Conservation (phyloP, 768 basidiomycete genomes). For the Mrakia frigida region DNA sequence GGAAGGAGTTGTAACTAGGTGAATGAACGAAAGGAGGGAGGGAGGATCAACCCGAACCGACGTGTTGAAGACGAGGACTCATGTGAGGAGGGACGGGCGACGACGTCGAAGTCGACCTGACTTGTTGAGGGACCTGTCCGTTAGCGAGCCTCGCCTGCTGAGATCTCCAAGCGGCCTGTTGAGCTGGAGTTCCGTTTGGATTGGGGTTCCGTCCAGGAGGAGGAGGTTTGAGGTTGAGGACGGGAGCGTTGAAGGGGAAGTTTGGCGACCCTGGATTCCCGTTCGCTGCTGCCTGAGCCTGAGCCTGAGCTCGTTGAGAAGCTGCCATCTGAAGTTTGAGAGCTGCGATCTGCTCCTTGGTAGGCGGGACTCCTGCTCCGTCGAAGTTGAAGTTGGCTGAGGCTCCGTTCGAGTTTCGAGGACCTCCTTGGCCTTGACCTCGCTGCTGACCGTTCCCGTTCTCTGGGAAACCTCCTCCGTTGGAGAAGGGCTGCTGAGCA, state of each 20-base stretch:
- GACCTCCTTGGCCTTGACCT: not conserved
- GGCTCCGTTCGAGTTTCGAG: not conserved
- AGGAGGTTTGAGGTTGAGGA: constrained; percentile 23
- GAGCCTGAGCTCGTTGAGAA: constrained; percentile 14
- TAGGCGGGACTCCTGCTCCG: not conserved
- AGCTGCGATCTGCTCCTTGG: not conserved
- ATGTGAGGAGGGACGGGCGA: constrained; percentile 16
- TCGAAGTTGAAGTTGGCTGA: constrained; percentile 10
- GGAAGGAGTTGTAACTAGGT: not conserved
- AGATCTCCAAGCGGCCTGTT: constrained; percentile 20
- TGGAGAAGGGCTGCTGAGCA: not conserved
- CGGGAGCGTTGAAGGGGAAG: constrained; percentile 7
- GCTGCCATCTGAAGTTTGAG: constrained; percentile 10
- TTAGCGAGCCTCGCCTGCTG: constrained; percentile 2
- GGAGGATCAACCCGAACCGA: constrained; percentile 19
- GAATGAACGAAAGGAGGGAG: not conserved
- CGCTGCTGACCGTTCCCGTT: not conserved
- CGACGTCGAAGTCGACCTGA: not conserved
- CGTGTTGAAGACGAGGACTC: constrained; percentile 27
- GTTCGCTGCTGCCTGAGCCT: constrained; percentile 6
- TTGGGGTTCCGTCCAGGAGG: constrained; percentile 18
- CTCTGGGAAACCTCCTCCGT: constrained; percentile 10
- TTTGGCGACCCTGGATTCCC: not conserved
- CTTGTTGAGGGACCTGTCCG: constrained; percentile 9
- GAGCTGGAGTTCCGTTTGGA: not conserved